These are phyloP conservation scores for Aegilops tauschii DNA, from an alignment of 176 grass and related monocot genomes.

Conservation along the genomic window DNA sequence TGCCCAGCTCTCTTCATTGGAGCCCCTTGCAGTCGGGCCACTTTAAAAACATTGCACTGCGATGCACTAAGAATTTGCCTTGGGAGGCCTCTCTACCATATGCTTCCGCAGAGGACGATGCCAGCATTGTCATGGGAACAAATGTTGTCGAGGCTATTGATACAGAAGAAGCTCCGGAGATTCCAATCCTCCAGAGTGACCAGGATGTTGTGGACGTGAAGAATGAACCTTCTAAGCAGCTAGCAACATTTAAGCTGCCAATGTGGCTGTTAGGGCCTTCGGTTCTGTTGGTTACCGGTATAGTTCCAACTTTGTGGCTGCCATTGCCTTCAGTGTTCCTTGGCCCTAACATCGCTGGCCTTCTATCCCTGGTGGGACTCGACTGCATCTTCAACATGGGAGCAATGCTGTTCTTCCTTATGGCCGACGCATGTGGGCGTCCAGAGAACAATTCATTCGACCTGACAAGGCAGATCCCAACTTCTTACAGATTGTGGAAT, in stretches of 20 bases:
- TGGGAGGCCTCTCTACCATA: slow-evolving; percentile 68
- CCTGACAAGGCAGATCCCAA: slow-evolving; percentile 45
- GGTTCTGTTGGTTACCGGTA: slow-evolving; percentile 69
- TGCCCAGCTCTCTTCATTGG: slow-evolving; percentile 35
- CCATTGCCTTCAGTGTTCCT: slow-evolving; percentile 75
- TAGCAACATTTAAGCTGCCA: slow-evolving; percentile 48
- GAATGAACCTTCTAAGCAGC: slow-evolving; percentile 30
- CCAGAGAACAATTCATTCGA: slow-evolving; percentile 38
- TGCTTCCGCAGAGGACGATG: slow-evolving; percentile 44
- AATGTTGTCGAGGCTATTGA: slow-evolving; percentile 60
- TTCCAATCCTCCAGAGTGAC: slow-evolving; percentile 57
- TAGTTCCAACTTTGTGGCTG: slow-evolving; percentile 85
- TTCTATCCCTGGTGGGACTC: slow-evolving; percentile 78
- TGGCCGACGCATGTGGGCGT: slow-evolving; percentile 78
- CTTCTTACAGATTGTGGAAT: slow-evolving; percentile 73
- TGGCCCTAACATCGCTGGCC: slow-evolving; percentile 67
- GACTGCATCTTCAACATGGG: slow-evolving; percentile 95
- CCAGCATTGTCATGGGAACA: slow-evolving; percentile 54
- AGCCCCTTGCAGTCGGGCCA: background rate
- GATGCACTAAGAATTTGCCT: slow-evolving; percentile 52
- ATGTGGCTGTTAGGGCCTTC: slow-evolving; percentile 92
- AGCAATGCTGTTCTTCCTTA: slow-evolving; percentile 89
- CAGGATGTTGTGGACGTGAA: slow-evolving; percentile 54
- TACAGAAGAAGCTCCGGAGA: slow-evolving; percentile 58
- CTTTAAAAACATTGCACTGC: slow-evolving; percentile 34